A percentile compares a stretch with the other conserved stretches of the same genome.
Evolutionary conservation across 495 filamentous ascomycete genomes (phyloP).

Genomic region (Aspergillus kassunensis): DNA sequence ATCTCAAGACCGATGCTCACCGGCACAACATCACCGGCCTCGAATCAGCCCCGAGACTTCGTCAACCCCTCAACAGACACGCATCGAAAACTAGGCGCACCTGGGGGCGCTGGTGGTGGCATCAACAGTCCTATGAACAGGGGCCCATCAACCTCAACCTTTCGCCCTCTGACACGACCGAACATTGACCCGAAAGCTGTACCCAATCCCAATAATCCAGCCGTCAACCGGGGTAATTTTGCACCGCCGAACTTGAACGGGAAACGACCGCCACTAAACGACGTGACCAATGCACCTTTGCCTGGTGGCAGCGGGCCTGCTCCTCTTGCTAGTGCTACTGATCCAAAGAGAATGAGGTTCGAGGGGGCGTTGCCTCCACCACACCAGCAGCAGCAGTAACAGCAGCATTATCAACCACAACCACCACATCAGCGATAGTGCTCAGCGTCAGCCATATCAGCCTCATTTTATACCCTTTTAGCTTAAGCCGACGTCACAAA

Average conservation of each 20-base stretch:
- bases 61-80: conserved; percentile 68
- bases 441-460: no score
- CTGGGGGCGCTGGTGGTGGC: conserved; percentile 38
- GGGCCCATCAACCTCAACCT: conserved; percentile 39
- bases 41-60: conserved; percentile 43
- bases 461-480: no score
- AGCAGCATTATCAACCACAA: conserved; percentile 5
- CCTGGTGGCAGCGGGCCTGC: conserved; percentile 21
- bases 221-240: conserved; percentile 19
- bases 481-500: no score
- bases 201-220: conserved; percentile 18
- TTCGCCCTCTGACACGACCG: conserved; percentile 42
- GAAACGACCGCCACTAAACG: conserved; percentile 46
- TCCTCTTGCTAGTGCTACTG: conserved; percentile 21
- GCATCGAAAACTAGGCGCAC: conserved; percentile 69
- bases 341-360: conserved; percentile 32
- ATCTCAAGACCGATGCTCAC: conserved; percentile 47
- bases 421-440: neutral
- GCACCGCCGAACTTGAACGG: conserved; percentile 36
- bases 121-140: conserved; percentile 36
- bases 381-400: conserved; percentile 14
- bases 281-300: conserved; percentile 46
- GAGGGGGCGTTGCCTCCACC: conserved; percentile 1
- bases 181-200: conserved; percentile 29
- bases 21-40: conserved; percentile 25